Evolutionary conservation across 495 filamentous ascomycete genomes (phyloP), one percentile per base, ranked within the genome.

Genomic region (Polyplosphaeria fusca): DNA sequence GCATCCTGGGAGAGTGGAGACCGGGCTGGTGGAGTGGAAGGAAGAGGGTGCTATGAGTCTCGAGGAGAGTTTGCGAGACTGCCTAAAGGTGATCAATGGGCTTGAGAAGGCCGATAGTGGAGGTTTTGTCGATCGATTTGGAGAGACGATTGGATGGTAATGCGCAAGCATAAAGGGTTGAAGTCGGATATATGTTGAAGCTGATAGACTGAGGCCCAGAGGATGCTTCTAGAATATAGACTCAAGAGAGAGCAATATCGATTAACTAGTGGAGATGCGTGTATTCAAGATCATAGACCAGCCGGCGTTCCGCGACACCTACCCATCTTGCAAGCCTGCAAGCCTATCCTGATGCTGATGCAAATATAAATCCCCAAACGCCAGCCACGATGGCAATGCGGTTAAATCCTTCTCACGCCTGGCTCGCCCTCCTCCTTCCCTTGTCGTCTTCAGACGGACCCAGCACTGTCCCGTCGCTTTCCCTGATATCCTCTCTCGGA

Each of bases 1-100:
- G 63, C 74, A 76, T 58, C 74, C 73, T 0, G 73, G 73, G 66
- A 68, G 72, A n/a, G 73, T 75, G 25, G 72, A 74, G 62, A 73
- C 63, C 26, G 60, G 68, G 38, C 37, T 76, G 38, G 72, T 74
- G 49, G 55, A 47, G 20, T 67, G 65, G 43, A 68, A 67, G 42
- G 74, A 76, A 56, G 70, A 74, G 39, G 71, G 69, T 9, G 73
- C 72, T 14, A 72, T 75, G 9, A 50, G 47, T 24, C 62, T 68
- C 5, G 64, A 70, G 47, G 70, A 75, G 66, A 71, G 64, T 43
- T 59, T 74, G n/a, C 32, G 41, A 20, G 65, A 64, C 23, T 61
- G 75, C 52, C 9, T 73, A 53, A 47, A 46, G 23, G 28, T 73
- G n/a, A 68, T 75, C 46, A 64, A 62, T 32, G 47, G 35, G 20